Base-by-base conservation (phyloP, 257 asterid genomes). In the Scutellaria minor region DNA sequence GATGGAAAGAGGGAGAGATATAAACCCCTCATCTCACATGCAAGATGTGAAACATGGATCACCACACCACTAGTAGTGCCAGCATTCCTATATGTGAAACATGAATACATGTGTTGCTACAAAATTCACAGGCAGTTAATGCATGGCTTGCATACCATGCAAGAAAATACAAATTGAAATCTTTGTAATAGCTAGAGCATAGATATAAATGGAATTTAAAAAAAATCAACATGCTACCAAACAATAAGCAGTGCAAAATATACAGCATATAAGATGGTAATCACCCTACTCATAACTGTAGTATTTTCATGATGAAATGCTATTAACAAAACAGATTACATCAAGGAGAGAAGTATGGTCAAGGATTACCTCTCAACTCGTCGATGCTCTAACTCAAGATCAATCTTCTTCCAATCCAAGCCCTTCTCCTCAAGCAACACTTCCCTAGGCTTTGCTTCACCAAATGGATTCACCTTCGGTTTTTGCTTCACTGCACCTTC, bases 361-460 rank as follows among this genome's bases (percentile, higher is more conserved):
- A 18, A 62, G 40, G 57, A 63, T 27, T 76, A 90, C 99, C 99
- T 95, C 69, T 87, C 96, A 72, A 86, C 79, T 0, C 90, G 85
- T 7, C 90, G 82, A 78, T 85, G 91, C 79, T 95, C 99, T 82
- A 95, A 78, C 55, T 92, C 90, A 63, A 87, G 81, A 81, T 95
- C 99, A 78, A 95, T 89, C 85, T 95, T 92, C 82, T 85, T 88
- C 99, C 99, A 95, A 77, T 92, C 98, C 78, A 95, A 72, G 50
- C 98, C 98, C 78, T 92, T 95, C 85, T 88, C 89, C 85, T 84
- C 84, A 69, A 95, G 98, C 83, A 92, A 83, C 80, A 95, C 88
- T 82, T 95, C 99, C 82, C 99, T 89, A 61, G 99, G 98, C 81
- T 89, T 95, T 11, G 99, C 97, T 73, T 90, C 90, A 13, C 99